phyloP scores from a whole-genome alignment of 805 yeast genomes.

The Metschnikowia sp. region DNA sequence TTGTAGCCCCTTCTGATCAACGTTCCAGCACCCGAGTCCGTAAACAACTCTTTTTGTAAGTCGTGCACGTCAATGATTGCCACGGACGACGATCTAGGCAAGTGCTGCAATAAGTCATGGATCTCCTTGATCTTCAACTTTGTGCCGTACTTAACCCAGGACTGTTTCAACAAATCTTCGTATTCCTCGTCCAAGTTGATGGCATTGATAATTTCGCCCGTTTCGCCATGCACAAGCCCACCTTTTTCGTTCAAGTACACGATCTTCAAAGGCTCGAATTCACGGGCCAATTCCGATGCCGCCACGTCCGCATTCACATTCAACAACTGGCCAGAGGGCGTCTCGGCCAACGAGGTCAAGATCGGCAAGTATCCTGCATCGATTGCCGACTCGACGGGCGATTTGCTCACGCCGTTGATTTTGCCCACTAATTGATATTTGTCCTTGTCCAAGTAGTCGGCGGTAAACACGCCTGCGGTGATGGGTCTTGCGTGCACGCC shows the following conservation, averaged over 20 bases:
- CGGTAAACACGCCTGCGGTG: constrained; percentile 95
- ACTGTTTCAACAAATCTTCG: constrained; percentile 82
- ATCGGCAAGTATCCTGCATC: constrained; percentile 96
- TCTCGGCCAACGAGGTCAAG: constrained; percentile 94
- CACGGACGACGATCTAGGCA: constrained; percentile 96
- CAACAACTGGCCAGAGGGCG: constrained; percentile 92
- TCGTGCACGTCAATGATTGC: constrained; percentile 96
- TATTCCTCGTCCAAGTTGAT: constrained; percentile 96
- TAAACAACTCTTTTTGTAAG: constrained; percentile 93
- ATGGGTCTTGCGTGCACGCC: constrained; percentile 99
- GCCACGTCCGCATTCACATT: constrained; percentile 99
- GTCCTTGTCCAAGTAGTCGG: constrained; percentile 84
- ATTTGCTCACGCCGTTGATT: constrained; percentile 80
- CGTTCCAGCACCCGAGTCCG: constrained; percentile 99
- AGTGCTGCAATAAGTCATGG: constrained; percentile 85
- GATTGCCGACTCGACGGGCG: constrained; percentile 89
- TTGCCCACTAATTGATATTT: constrained; percentile 93
- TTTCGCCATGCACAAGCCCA: constrained; percentile 88
- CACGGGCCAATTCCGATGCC: constrained; percentile 96
- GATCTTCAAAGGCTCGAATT: constrained; percentile 93
- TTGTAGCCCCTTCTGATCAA: constrained; percentile 96
- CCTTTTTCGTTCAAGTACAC: constrained; percentile 97
- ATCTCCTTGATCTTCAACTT: constrained; percentile 95
- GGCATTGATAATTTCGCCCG: constrained; percentile 83
- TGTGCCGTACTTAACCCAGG: constrained; percentile 99